Evolutionary conservation across 352 stramenopile species (phyloP).

Genomic region (Globisporangium apiculatum): DNA sequence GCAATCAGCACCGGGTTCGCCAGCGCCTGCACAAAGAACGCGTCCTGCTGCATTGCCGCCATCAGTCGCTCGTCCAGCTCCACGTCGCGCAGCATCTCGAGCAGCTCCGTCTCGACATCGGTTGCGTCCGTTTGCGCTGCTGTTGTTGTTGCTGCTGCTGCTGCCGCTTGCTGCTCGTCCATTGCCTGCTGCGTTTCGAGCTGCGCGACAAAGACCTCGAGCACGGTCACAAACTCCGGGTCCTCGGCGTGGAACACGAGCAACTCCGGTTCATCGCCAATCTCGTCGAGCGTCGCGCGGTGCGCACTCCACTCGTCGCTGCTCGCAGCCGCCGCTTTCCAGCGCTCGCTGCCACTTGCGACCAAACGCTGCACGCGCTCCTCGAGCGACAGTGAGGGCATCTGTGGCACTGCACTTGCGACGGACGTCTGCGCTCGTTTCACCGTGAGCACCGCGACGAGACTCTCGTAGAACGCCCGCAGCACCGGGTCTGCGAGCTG

Average conservation of each 20-base stretch:
- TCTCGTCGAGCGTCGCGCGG: slow-evolving; percentile 38
- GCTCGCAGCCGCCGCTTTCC: slow-evolving; percentile 10
- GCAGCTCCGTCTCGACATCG: slow-evolving; percentile 20
- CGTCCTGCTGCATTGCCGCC: slow-evolving; percentile 48
- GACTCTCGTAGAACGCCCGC: slow-evolving; percentile 46
- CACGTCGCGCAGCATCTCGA: slow-evolving; percentile 37
- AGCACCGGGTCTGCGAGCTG: slow-evolving; percentile 40
- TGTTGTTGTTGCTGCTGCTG: slow-evolving; percentile 4
- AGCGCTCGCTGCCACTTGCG: slow-evolving; percentile 5
- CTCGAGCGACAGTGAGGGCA: slow-evolving; percentile 20
- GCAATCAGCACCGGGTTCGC: slow-evolving; percentile 41
- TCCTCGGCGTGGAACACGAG: slow-evolving; percentile 63
- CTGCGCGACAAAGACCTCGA: slow-evolving; percentile 31
- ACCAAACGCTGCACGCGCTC: slow-evolving; percentile 28
- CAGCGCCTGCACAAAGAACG: slow-evolving; percentile 48
- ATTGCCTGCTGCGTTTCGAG: slow-evolving; percentile 17
- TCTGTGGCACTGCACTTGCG: not conserved
- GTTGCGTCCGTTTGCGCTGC: slow-evolving; percentile 1
- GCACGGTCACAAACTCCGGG: slow-evolving; percentile 20
- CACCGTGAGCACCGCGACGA: slow-evolving; percentile 31
- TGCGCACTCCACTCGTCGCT: slow-evolving; percentile 24
- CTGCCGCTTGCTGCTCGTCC: not conserved
- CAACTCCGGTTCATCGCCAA: slow-evolving; percentile 61
- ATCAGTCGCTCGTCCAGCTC: slow-evolving; percentile 43
- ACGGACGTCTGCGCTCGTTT: not conserved